Evolutionary conservation across 1,284 basidiomycete genomes (phyloP).

Genomic region (Afroboletus lepidellus): DNA sequence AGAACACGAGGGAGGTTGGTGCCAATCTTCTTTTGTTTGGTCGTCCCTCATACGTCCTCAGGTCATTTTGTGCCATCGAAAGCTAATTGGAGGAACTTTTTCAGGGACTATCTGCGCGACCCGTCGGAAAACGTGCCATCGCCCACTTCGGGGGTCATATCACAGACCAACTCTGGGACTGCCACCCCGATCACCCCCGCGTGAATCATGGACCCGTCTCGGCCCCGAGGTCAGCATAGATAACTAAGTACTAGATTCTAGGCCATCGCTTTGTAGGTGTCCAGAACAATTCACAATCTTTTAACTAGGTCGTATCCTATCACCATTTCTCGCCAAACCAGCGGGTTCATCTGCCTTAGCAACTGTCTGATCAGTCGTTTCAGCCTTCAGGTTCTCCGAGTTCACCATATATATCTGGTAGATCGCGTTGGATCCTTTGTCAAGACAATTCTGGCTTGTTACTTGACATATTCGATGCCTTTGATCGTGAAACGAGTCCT

Average conservation of each 20-base stretch:
- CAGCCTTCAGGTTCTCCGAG: background rate
- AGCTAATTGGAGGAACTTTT: conserved; percentile 70
- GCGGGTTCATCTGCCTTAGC: background rate
- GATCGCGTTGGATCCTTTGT: background rate
- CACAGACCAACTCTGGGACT: conserved; percentile 22
- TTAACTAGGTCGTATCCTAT: conserved; percentile 3
- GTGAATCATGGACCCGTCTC: conserved; percentile 2
- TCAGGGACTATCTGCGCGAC: conserved; percentile 50
- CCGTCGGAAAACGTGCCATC: conserved; percentile 29
- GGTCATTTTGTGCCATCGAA: conserved; percentile 82
- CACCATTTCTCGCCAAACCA: background rate
- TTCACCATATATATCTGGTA: background rate
- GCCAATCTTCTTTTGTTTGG: background rate
- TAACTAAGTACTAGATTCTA: conserved; percentile 3
- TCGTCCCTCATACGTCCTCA: conserved; percentile 28
- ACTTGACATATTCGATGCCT: background rate
- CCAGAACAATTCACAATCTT: background rate
- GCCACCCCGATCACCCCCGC: conserved; percentile 16
- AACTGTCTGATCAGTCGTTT: background rate
- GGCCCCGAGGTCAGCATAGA: conserved; percentile 2
- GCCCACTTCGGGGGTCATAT: conserved; percentile 15
- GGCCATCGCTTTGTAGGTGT: background rate
- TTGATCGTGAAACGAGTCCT: background rate
- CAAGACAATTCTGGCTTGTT: background rate
- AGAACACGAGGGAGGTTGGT: conserved; percentile 71